These are phyloP conservation scores for Vicia faba DNA, from an alignment of 306 rosid species.

Conservation along the genomic window DNA sequence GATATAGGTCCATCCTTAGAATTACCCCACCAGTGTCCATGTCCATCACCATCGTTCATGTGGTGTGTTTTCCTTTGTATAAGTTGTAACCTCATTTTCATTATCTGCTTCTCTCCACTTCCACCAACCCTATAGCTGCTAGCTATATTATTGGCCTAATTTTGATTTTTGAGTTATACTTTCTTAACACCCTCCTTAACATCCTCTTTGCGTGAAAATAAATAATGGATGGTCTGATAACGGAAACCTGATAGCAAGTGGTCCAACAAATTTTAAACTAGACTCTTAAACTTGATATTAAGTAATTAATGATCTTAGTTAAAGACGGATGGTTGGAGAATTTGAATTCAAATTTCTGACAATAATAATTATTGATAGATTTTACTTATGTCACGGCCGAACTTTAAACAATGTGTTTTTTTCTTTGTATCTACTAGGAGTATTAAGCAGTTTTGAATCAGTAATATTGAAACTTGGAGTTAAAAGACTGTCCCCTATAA, in stretches of 20 bases:
- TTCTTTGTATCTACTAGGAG: not conserved
- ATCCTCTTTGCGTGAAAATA: no score
- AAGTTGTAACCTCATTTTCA: conserved; percentile 35
- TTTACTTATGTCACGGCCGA: no score
- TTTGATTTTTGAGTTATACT: not conserved
- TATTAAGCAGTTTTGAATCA: conserved; percentile 14
- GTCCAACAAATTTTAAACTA: no score
- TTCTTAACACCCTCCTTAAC: no score
- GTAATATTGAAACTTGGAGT: conserved; percentile 26
- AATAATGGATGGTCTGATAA: no score
- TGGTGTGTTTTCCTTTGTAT: conserved; percentile 34
- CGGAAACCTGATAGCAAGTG: no score
- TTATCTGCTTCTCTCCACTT: conserved; percentile 31
- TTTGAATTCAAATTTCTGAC: no score
- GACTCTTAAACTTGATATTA: no score
- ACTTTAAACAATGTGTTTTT: no score
- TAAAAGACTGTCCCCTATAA: conserved; percentile 21
- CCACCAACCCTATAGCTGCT: conserved; percentile 28
- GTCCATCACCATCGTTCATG: conserved; percentile 40
- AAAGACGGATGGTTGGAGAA: no score
- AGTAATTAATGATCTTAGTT: no score
- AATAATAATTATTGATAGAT: no score
- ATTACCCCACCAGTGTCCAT: conserved; percentile 43
- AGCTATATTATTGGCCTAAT: conserved; percentile 15
- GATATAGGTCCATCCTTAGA: conserved; percentile 17